Conservation (phyloP, 805 yeast genomes). For the Dipodascus albidus region DNA sequence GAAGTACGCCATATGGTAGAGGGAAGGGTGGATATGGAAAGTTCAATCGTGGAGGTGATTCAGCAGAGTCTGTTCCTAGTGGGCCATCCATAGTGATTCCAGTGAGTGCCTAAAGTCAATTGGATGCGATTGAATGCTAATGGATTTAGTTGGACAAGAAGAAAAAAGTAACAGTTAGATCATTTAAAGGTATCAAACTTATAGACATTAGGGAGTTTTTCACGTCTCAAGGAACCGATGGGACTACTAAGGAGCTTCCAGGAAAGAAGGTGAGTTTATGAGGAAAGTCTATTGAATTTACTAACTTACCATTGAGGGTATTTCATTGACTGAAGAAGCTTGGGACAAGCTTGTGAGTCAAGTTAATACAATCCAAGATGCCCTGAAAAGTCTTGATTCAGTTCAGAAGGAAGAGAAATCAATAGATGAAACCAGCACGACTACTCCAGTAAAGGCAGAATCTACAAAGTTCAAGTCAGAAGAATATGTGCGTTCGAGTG, state of each 20-base stretch:
- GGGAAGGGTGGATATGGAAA: not conserved
- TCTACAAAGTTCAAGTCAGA: not conserved
- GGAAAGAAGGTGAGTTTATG: slow-evolving; percentile 52
- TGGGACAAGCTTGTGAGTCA: slow-evolving; percentile 17
- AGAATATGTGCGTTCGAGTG: not conserved
- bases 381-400: slow-evolving; percentile 12
- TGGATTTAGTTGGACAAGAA: slow-evolving; percentile 38
- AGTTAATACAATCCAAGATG: slow-evolving; percentile 14
- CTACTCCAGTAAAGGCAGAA: not conserved
- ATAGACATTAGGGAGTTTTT: slow-evolving; percentile 84
- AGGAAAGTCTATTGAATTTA: not conserved
- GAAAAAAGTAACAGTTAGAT: slow-evolving; percentile 64
- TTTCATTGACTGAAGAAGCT: slow-evolving; percentile 18
- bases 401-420: slow-evolving; percentile 3
- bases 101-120: not conserved
- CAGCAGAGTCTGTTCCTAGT: not conserved
- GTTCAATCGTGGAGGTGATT: not conserved
- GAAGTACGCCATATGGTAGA: not conserved
- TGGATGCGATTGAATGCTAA: not conserved
- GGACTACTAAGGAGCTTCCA: slow-evolving; percentile 56
- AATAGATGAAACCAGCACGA: not conserved
- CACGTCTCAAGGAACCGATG: slow-evolving; percentile 17
- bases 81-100: not conserved
- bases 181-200: slow-evolving; percentile 52
- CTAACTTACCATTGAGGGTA: slow-evolving; percentile 16